phyloP scores from a whole-genome alignment of 805 yeast genomes.

The Wickerhamiella shivajii region DNA sequence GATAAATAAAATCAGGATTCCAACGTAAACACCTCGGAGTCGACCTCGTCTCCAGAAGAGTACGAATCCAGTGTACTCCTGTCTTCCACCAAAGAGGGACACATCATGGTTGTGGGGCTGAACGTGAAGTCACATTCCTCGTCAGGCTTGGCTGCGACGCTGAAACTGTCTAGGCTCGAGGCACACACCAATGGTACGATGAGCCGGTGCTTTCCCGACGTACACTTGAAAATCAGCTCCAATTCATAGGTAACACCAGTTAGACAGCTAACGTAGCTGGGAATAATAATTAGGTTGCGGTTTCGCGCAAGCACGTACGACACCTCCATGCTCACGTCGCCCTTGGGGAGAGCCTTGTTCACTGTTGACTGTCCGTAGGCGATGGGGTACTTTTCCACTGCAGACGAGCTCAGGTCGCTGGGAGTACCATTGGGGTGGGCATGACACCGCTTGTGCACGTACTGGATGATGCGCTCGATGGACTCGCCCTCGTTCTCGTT shows the following conservation, averaged over 20 bases:
- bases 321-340: background rate
- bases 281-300: background rate
- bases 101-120: background rate
- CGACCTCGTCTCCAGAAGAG: no score
- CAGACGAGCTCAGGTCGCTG: conserved; percentile 2
- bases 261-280: conserved; percentile 5
- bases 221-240: conserved; percentile 2
- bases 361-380: background rate
- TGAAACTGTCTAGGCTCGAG: background rate
- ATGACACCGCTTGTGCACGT: conserved; percentile 4
- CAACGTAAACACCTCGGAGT: no score
- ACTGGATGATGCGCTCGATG: background rate
- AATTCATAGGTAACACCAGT: conserved; percentile 3
- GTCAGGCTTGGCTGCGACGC: background rate
- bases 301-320: conserved; percentile 2
- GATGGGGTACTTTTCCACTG: background rate
- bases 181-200: conserved; percentile 2
- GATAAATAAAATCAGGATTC: no score
- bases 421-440: conserved; percentile 1
- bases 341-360: background rate
- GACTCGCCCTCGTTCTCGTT: background rate
- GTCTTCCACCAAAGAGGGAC: conserved; percentile 4
- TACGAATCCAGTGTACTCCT: no score
- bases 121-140: background rate
- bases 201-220: conserved; percentile 1